Evolutionary conservation across 768 basidiomycete genomes (phyloP).

Genomic region (Flagelloscypha sp.): DNA sequence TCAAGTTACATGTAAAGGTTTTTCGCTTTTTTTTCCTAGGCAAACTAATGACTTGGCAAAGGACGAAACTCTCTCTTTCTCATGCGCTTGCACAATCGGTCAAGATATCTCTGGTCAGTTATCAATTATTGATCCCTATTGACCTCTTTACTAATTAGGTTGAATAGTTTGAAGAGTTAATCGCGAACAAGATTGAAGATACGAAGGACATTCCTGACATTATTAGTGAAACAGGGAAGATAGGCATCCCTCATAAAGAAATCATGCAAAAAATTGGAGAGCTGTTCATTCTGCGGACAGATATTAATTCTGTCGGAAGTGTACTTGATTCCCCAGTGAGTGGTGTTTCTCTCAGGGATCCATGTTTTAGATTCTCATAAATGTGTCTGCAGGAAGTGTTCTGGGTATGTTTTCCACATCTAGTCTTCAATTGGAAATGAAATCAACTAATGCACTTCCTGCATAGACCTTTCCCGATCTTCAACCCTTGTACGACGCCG

Average conservation of each 20-base stretch:
- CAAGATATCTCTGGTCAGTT: slow-evolving; percentile 79
- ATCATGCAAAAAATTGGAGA: slow-evolving; percentile 98
- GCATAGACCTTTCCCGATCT: slow-evolving; percentile 85
- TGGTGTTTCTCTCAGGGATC: slow-evolving; percentile 13
- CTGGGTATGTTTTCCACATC: slow-evolving; percentile 52
- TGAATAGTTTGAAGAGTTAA: slow-evolving; percentile 79
- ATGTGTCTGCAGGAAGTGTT: slow-evolving; percentile 66
- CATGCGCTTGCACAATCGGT: slow-evolving; percentile 95
- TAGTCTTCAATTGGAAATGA: neutral
- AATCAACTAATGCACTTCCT: slow-evolving; percentile 3
- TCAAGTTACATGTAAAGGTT: slow-evolving; percentile 84
- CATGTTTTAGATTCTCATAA: slow-evolving; percentile 3
- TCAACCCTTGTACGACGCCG: slow-evolving; percentile 90
- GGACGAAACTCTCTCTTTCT: slow-evolving; percentile 93
- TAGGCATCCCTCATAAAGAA: slow-evolving; percentile 85
- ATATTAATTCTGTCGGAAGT: slow-evolving; percentile 92
- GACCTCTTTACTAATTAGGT: neutral
- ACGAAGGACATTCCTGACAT: slow-evolving; percentile 94
- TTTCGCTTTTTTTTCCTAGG: slow-evolving; percentile 11
- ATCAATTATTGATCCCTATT: slow-evolving; percentile 1
- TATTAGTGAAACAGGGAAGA: slow-evolving; percentile 91
- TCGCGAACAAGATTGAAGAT: slow-evolving; percentile 89
- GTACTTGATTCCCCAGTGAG: slow-evolving; percentile 92
- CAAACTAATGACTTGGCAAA: slow-evolving; percentile 21
- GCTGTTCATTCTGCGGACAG: slow-evolving; percentile 86